These are phyloP conservation scores for Metschnikowia santaceciliae DNA, from an alignment of 805 yeast genomes.

Conservation along the genomic window DNA sequence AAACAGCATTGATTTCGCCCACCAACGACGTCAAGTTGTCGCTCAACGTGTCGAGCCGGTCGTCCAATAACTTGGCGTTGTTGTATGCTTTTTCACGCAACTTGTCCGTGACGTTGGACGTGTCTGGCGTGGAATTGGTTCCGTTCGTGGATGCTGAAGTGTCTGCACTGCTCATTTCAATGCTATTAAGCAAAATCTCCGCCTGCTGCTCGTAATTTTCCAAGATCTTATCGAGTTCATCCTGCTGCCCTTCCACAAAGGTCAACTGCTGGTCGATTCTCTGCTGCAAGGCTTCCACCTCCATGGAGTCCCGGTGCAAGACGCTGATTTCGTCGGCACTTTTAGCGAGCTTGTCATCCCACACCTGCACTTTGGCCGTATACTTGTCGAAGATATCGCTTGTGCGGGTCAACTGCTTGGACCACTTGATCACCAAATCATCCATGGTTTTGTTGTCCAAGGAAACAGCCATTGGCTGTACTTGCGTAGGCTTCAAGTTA, in stretches of 20 bases:
- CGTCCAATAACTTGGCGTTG: slow-evolving; percentile 81
- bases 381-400: slow-evolving; percentile 71
- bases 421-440: slow-evolving; percentile 91
- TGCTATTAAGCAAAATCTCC: slow-evolving; percentile 43
- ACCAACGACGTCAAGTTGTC: slow-evolving; percentile 71
- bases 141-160: slow-evolving; percentile 9
- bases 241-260: slow-evolving; percentile 88
- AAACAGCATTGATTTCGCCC: slow-evolving; percentile 76
- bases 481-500: slow-evolving; percentile 47
- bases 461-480: slow-evolving; percentile 66
- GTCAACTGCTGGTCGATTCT: slow-evolving; percentile 83
- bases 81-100: slow-evolving; percentile 86
- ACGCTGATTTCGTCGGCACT: slow-evolving; percentile 83
- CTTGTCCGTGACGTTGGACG: slow-evolving; percentile 63
- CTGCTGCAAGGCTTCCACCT: slow-evolving; percentile 80
- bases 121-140: slow-evolving; percentile 5
- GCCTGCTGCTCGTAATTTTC: slow-evolving; percentile 79
- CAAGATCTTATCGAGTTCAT: slow-evolving; percentile 78
- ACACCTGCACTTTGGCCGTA: slow-evolving; percentile 67
- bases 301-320: slow-evolving; percentile 69
- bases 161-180: slow-evolving; percentile 25
- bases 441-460: slow-evolving; percentile 89
- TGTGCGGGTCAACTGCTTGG: slow-evolving; percentile 72
- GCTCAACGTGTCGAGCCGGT: slow-evolving; percentile 73
- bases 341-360: slow-evolving; percentile 82